Conservation (phyloP, 2,329 filamentous ascomycete genomes). For the Beauveria caledonica region DNA sequence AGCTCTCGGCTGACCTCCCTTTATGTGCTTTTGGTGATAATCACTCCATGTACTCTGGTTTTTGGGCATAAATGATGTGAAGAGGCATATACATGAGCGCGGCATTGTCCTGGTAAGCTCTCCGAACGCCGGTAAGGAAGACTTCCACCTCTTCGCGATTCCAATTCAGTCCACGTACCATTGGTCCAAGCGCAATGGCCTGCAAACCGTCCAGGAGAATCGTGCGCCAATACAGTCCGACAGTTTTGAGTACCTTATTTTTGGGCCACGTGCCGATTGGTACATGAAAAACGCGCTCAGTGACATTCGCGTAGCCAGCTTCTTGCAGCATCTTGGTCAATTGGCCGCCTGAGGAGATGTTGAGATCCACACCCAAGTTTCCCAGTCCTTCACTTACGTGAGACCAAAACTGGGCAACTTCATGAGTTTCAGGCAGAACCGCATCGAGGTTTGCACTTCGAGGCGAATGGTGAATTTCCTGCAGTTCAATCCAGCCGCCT, state of each 20-base stretch:
- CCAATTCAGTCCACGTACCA: conserved; percentile 43
- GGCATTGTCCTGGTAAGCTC: conserved; percentile 37
- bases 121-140: conserved; percentile 39
- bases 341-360: conserved; percentile 31
- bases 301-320: conserved; percentile 45
- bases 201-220: conserved; percentile 42
- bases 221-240: conserved; percentile 43
- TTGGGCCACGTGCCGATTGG: conserved; percentile 48
- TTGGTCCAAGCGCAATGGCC: conserved; percentile 43
- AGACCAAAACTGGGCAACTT: conserved; percentile 39
- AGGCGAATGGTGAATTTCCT: conserved; percentile 45
- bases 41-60: conserved; percentile 25
- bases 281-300: conserved; percentile 39
- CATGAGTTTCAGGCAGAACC: conserved; percentile 30
- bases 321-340: conserved; percentile 38
- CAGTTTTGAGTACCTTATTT: conserved; percentile 41
- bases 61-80: conserved; percentile 47
- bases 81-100: conserved; percentile 47
- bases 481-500: conserved; percentile 47
- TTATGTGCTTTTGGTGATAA: background rate
- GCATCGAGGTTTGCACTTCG: conserved; percentile 33
- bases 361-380: conserved; percentile 38
- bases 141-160: conserved; percentile 38
- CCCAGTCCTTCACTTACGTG: conserved; percentile 36
- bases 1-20: background rate